Evolutionary conservation across 1,284 basidiomycete genomes (phyloP).

Genomic region (Moesziomyces sp.): DNA sequence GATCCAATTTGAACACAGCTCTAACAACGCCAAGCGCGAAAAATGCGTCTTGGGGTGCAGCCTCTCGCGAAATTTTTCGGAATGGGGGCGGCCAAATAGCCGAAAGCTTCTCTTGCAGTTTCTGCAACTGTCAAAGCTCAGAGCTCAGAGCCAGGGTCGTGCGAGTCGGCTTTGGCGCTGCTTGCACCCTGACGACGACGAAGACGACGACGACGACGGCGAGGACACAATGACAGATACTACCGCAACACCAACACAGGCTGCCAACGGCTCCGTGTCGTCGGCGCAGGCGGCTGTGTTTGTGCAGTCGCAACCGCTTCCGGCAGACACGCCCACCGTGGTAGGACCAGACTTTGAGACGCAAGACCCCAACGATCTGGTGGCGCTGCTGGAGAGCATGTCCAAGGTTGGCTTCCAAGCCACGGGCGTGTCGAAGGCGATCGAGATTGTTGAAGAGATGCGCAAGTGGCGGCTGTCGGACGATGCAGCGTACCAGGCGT

Average conservation of each 20-base stretch:
- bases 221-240: constrained; percentile 10
- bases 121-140: too few species aligned
- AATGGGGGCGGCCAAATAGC: constrained; percentile 3
- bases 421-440: constrained; percentile 85
- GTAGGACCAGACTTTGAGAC: constrained; percentile 88
- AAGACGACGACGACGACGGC: constrained; percentile 11
- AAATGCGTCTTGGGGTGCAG: too few species aligned
- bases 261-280: constrained; percentile 13
- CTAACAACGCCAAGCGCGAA: too few species aligned
- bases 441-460: constrained; percentile 90
- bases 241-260: constrained; percentile 2
- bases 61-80: constrained; percentile 11
- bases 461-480: constrained; percentile 55
- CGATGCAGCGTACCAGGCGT: constrained; percentile 41
- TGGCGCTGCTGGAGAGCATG: constrained; percentile 79
- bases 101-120: constrained; percentile 2
- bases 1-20: too few species aligned
- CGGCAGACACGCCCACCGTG: constrained; percentile 70
- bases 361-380: constrained; percentile 74
- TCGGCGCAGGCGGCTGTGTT: constrained; percentile 57
- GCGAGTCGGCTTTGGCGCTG: constrained; percentile 11
- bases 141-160: constrained; percentile 12
- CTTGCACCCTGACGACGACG: not conserved
- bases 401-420: constrained; percentile 95
- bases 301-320: constrained; percentile 48